A percentile compares a stretch with the other conserved stretches of the same genome.
phyloP scores from a whole-genome alignment of 106 monocot species.

The Platanthera guangdongensis region DNA sequence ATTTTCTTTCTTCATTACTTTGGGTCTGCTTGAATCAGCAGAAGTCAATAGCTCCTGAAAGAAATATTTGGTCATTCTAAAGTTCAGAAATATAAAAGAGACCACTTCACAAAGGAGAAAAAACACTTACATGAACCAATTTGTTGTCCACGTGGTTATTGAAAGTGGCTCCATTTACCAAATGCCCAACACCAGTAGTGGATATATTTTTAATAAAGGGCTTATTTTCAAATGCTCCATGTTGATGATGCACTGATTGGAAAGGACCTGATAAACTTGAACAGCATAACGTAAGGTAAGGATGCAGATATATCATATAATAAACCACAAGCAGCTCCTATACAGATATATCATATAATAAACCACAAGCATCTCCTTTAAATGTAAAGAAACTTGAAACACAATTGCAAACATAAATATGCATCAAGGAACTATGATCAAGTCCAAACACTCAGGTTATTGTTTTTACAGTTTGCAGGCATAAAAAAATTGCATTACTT shows the following conservation, averaged over 20 bases:
- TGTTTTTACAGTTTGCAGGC: background rate
- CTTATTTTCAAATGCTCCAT: slow-evolving; percentile 40
- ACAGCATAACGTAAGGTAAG: slow-evolving; percentile 37
- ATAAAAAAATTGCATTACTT: background rate
- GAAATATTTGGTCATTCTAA: slow-evolving; percentile 5
- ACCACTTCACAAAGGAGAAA: background rate
- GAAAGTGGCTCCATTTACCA: slow-evolving; percentile 11
- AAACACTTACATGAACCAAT: slow-evolving; percentile 39
- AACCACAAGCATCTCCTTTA: background rate
- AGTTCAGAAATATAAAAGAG: slow-evolving; percentile 6
- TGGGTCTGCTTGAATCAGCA: slow-evolving; percentile 55
- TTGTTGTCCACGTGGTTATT: slow-evolving; percentile 28
- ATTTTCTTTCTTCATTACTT: slow-evolving; percentile 69
- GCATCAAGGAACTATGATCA: background rate
- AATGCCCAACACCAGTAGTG: slow-evolving; percentile 19
- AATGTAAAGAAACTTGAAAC: background rate
- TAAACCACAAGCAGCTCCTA: slow-evolving; percentile 2
- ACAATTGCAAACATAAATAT: background rate
- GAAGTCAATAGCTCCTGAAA: slow-evolving; percentile 34
- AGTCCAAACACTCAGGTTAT: slow-evolving; percentile 1
- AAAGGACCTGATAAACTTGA: slow-evolving; percentile 85
- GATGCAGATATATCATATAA: slow-evolving; percentile 8
- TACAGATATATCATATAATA: slow-evolving; percentile 4
- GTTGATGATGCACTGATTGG: slow-evolving; percentile 27
- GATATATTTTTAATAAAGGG: slow-evolving; percentile 32